These are phyloP conservation scores for Reutealis trisperma DNA, from an alignment of 345 rosid genomes.

Conservation along the genomic window DNA sequence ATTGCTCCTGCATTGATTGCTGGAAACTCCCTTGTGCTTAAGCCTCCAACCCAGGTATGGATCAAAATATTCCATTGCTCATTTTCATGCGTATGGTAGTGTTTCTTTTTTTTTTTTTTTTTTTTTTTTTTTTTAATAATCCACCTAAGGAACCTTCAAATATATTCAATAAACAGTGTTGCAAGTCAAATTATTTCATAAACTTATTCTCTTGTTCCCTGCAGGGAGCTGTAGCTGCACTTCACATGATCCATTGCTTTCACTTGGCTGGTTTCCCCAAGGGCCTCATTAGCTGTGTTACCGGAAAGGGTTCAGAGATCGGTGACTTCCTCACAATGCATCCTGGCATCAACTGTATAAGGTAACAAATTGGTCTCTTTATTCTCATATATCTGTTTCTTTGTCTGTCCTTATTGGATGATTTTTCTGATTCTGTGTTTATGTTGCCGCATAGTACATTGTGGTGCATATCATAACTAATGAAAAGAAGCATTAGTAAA, in stretches of 20 bases:
- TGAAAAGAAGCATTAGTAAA: neutral
- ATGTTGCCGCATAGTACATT: neutral
- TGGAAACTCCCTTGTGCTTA: constrained; percentile 92
- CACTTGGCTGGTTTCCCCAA: constrained; percentile 96
- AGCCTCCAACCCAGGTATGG: constrained; percentile 95
- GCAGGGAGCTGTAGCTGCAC: constrained; percentile 94
- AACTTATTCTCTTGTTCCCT: neutral
- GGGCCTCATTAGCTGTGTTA: constrained; percentile 83
- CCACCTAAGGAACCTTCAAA: neutral
- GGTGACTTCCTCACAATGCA: constrained; percentile 99
- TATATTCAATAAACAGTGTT: neutral
- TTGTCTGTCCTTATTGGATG: neutral
- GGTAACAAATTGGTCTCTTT: constrained; percentile 41
- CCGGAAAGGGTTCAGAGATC: constrained; percentile 96
- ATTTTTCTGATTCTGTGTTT: neutral
- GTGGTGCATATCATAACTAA: neutral
- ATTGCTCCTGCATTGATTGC: constrained; percentile 90
- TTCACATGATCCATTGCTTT: constrained; percentile 96
- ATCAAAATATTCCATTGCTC: neutral
- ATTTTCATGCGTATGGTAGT: neutral
- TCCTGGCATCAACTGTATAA: constrained; percentile 90
- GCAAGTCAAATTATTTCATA: neutral
- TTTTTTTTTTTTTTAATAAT: neutral
- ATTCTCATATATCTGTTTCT: neutral
- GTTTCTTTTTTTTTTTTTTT: no score